Percentiles rank a stretch among this genome's conserved stretches.
phyloP scores from a whole-genome alignment of 257 asterid genomes.

The Fraxinus excelsior region DNA sequence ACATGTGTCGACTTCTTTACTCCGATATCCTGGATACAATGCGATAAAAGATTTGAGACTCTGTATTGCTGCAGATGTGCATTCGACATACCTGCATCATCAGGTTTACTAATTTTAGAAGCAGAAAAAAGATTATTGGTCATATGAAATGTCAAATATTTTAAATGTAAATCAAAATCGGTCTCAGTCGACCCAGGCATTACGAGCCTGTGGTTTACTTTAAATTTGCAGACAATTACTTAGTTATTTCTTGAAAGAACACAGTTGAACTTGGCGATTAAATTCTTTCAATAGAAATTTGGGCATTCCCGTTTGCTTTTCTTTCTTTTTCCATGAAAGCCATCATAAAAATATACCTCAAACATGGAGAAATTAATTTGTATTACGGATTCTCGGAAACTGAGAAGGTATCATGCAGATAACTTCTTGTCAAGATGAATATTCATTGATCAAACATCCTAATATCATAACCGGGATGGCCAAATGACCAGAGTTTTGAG shows the following conservation, averaged over 20 bases:
- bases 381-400: background rate
- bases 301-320: background rate
- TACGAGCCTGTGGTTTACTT: background rate
- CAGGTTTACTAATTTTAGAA: background rate
- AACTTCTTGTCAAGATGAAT: background rate
- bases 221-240: background rate
- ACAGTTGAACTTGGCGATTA: background rate
- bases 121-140: background rate
- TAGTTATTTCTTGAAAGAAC: background rate
- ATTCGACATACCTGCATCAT: slow-evolving; percentile 60
- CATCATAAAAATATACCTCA: background rate
- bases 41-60: slow-evolving; percentile 40
- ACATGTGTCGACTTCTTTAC: slow-evolving; percentile 46
- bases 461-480: background rate
- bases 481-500: background rate
- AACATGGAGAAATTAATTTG: background rate
- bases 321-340: background rate
- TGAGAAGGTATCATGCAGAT: background rate
- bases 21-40: slow-evolving; percentile 39
- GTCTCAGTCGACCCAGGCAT: background rate
- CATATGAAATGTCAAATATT: background rate
- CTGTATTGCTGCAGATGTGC: slow-evolving; percentile 68
- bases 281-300: background rate
- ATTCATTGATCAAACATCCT: background rate
- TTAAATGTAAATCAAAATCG: background rate